phyloP scores from a whole-genome alignment of 2,329 filamentous ascomycete genomes.

The Hypoxylon sp. region DNA sequence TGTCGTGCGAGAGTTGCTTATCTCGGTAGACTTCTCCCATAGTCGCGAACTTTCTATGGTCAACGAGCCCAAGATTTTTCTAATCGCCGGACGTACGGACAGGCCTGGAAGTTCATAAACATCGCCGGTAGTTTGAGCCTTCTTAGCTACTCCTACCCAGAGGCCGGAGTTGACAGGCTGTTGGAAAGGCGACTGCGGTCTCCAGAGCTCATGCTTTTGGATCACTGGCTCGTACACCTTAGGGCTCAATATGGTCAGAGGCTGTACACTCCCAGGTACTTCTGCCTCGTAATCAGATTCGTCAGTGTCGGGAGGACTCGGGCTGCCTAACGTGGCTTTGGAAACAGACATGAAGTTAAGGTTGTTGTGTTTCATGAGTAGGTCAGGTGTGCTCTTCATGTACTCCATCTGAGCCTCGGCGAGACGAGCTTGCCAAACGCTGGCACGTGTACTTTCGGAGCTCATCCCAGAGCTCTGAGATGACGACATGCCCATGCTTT shows the following conservation, averaged over 20 bases:
- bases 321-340: constrained; percentile 61
- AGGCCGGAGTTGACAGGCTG: constrained; percentile 36
- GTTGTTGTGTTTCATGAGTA: constrained; percentile 54
- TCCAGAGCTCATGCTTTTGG: constrained; percentile 45
- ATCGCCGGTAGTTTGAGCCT: constrained; percentile 5
- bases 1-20: background rate
- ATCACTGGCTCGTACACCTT: constrained; percentile 18
- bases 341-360: constrained; percentile 58
- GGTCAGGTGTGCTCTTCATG: constrained; percentile 57
- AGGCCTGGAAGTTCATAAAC: constrained; percentile 50
- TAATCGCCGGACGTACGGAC: constrained; percentile 54
- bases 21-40: constrained; percentile 54
- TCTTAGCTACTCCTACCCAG: constrained; percentile 40
- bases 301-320: constrained; percentile 68
- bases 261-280: constrained; percentile 36
- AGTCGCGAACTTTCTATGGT: constrained; percentile 55
- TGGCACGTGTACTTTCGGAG: constrained; percentile 54
- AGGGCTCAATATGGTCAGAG: constrained; percentile 10
- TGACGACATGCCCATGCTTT: constrained; percentile 47
- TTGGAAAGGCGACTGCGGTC: constrained; percentile 27
- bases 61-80: constrained; percentile 54
- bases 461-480: constrained; percentile 47
- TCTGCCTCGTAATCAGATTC: constrained; percentile 59
- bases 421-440: constrained; percentile 60
- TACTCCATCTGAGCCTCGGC: constrained; percentile 62